A percentile compares a stretch with the other conserved stretches of the same genome.
phyloP scores from a whole-genome alignment of 2,329 filamentous ascomycete species.

The Polytolypa hystricis region DNA sequence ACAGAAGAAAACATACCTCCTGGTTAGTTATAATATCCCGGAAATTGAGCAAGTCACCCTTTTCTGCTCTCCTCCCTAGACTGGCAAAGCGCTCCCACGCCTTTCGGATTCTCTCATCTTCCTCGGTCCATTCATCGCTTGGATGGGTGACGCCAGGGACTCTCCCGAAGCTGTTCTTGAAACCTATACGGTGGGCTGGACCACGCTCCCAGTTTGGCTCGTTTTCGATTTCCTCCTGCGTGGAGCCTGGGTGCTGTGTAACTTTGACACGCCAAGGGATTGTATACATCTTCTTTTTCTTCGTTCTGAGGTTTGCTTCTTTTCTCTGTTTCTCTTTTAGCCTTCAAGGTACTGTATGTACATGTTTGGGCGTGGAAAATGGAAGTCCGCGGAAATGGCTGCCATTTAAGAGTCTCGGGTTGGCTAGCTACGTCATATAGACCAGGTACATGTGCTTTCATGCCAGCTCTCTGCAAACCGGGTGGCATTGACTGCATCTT shows the following conservation, averaged over 20 bases:
- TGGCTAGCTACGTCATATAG: too few relatives aligned
- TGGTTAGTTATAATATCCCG: slow-evolving; percentile 19
- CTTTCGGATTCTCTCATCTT: slow-evolving; percentile 16
- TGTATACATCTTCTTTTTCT: too few relatives aligned
- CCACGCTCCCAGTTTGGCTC: slow-evolving; percentile 34
- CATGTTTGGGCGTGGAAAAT: too few relatives aligned
- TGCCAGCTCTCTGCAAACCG: too few relatives aligned
- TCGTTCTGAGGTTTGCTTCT: too few relatives aligned
- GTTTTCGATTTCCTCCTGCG: slow-evolving; percentile 28
- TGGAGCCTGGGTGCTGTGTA: slow-evolving; percentile 29
- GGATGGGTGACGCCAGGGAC: slow-evolving; percentile 30
- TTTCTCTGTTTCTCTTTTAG: too few relatives aligned
- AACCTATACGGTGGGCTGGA: slow-evolving; percentile 32
- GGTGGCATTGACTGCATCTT: too few relatives aligned
- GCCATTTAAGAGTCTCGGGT: too few relatives aligned
- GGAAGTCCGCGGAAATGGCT: too few relatives aligned
- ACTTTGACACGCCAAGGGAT: background rate
- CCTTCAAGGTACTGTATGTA: too few relatives aligned
- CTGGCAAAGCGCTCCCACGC: slow-evolving; percentile 18
- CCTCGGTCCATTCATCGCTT: slow-evolving; percentile 18
- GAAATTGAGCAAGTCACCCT: slow-evolving; percentile 18
- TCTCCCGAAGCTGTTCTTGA: slow-evolving; percentile 26
- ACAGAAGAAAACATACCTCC: slow-evolving; percentile 11
- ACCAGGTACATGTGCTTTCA: too few relatives aligned
- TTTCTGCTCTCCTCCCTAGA: slow-evolving; percentile 16